A percentile compares a stretch with the other conserved stretches of the same genome.
phyloP scores from a whole-genome alignment of 169 alveolate genomes.

The Perkinsus chesapeaki region DNA sequence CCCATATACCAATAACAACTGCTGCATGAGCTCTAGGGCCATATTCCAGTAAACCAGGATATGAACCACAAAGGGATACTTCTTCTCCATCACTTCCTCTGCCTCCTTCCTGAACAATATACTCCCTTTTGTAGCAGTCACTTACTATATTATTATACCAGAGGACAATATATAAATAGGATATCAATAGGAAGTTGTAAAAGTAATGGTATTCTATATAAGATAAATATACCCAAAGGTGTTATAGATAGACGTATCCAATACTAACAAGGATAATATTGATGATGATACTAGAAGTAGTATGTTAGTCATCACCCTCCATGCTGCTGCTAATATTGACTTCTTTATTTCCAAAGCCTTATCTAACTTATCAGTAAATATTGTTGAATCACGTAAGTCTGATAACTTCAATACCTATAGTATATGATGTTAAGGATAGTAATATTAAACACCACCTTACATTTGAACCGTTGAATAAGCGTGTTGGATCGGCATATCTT shows the following conservation, averaged over 20 bases:
- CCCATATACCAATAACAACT: neutral
- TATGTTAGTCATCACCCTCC: neutral
- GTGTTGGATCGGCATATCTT: no score
- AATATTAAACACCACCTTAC: no score
- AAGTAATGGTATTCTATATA: neutral
- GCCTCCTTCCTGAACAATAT: neutral
- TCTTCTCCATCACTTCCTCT: neutral
- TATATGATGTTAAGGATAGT: no score
- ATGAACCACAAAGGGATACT: neutral
- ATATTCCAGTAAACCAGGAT: neutral
- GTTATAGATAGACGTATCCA: neutral
- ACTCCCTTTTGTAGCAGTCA: no score
- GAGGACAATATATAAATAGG: neutral
- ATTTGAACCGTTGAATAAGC: no score
- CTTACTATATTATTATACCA: no score
- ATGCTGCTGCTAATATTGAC: neutral
- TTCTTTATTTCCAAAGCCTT: neutral
- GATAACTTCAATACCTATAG: neutral
- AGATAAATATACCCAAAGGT: neutral
- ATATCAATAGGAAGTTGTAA: neutral
- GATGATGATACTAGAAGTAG: neutral
- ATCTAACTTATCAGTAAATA: neutral
- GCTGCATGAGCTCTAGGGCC: neutral
- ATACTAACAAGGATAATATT: neutral
- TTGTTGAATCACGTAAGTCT: neutral